Evolutionary conservation across 2,329 filamentous ascomycete genomes (phyloP).

Genomic region (Penicillium sp.): DNA sequence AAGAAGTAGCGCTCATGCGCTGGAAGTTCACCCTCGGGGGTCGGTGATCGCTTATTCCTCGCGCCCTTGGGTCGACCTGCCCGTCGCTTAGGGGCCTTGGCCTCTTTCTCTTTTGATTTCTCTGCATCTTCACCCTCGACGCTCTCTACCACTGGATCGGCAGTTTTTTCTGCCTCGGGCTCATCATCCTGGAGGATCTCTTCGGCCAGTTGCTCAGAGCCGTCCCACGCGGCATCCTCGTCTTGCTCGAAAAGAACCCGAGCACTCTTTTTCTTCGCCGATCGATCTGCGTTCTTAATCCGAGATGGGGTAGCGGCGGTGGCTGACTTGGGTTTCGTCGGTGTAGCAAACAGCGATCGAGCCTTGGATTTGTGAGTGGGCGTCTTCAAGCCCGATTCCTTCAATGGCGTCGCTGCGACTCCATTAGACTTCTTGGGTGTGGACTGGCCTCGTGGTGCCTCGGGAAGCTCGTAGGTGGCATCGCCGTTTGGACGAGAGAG

Average conservation of each 20-base stretch:
- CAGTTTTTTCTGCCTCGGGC: slow-evolving; percentile 22
- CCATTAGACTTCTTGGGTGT: slow-evolving; percentile 36
- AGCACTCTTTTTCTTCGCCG: slow-evolving; percentile 83
- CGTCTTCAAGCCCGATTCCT: slow-evolving; percentile 39
- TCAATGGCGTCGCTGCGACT: slow-evolving; percentile 31
- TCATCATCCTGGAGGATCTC: slow-evolving; percentile 62
- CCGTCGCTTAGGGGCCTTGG: slow-evolving; percentile 54
- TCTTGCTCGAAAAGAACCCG: slow-evolving; percentile 74
- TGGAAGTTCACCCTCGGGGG: slow-evolving; percentile 78
- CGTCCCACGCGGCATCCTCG: slow-evolving; percentile 64
- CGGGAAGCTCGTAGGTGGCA: slow-evolving; percentile 26
- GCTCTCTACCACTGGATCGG: slow-evolving; percentile 29
- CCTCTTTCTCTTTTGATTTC: slow-evolving; percentile 47
- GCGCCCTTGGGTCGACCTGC: slow-evolving; percentile 58
- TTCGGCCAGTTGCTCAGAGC: slow-evolving; percentile 66
- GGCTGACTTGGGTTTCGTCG: slow-evolving; percentile 36
- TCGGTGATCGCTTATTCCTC: slow-evolving; percentile 68
- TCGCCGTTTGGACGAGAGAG: slow-evolving; percentile 19
- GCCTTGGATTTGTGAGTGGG: slow-evolving; percentile 40
- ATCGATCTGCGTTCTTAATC: slow-evolving; percentile 74
- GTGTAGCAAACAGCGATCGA: slow-evolving; percentile 44
- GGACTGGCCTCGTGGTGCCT: slow-evolving; percentile 30
- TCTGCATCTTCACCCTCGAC: slow-evolving; percentile 37
- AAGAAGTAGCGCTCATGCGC: slow-evolving; percentile 92
- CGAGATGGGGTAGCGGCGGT: slow-evolving; percentile 59